Percentiles rank a stretch among this genome's conserved stretches.
phyloP scores from a whole-genome alignment of 768 basidiomycete species.

The Goffeauzyma gilvescens region DNA sequence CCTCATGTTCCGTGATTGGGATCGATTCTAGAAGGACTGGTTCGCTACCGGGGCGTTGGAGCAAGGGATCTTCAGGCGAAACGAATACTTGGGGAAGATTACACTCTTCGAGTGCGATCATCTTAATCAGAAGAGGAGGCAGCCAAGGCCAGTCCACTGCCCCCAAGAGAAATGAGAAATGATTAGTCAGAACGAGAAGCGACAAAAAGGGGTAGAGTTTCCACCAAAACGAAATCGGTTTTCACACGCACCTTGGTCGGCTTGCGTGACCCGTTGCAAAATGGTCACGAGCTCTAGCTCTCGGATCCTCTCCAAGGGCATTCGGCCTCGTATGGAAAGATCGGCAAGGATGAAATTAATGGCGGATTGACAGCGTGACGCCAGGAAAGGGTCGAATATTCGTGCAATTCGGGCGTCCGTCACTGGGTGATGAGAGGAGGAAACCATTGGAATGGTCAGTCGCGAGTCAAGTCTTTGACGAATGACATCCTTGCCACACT shows the following conservation, averaged over 20 bases:
- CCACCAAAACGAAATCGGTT: constrained; percentile 42
- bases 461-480: no score
- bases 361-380: constrained; percentile 54
- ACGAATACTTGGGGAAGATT: constrained; percentile 31
- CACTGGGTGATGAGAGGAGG: no score
- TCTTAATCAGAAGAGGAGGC: neutral
- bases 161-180: constrained; percentile 45
- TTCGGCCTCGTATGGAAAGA: constrained; percentile 57
- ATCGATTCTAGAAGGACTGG: constrained; percentile 57
- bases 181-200: constrained; percentile 55
- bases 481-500: no score
- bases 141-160: constrained; percentile 38
- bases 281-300: constrained; percentile 82
- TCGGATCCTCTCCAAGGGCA: constrained; percentile 75
- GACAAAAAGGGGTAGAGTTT: constrained; percentile 38
- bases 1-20: no score
- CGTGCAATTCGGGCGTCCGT: no score
- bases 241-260: no score
- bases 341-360: constrained; percentile 66
- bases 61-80: no score
- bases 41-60: constrained; percentile 43
- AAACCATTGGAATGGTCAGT: no score
- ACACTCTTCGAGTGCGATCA: constrained; percentile 1
- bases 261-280: constrained; percentile 58
- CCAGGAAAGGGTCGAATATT: constrained; percentile 48